Conservation (phyloP, 2,329 filamentous ascomycete species). For the Helminthosporium solani region DNA sequence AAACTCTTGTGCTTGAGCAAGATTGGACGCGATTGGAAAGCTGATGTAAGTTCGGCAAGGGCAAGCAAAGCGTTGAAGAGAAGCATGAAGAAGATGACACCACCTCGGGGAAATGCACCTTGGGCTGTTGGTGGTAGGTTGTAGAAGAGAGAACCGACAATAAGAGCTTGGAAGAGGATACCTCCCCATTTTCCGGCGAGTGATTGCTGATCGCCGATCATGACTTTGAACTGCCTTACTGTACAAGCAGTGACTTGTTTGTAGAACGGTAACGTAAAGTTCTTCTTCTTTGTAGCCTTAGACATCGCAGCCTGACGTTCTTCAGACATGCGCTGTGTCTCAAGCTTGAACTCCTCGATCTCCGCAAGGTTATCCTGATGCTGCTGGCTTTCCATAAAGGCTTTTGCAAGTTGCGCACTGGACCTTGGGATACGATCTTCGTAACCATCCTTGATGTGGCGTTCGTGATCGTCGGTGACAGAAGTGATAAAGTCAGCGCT, state of each 20-base stretch:
- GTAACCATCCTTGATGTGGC: constrained; percentile 57
- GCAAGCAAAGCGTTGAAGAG: constrained; percentile 65
- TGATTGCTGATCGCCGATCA: constrained; percentile 55
- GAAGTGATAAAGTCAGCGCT: constrained; percentile 72
- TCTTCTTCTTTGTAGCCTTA: constrained; percentile 45
- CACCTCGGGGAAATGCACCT: constrained; percentile 61
- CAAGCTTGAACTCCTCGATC: constrained; percentile 43
- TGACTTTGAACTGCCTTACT: constrained; percentile 50
- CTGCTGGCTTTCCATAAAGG: constrained; percentile 40
- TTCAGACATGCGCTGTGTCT: constrained; percentile 32
- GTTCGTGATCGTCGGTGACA: constrained; percentile 64
- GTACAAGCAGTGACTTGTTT: constrained; percentile 45
- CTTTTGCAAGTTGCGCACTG: constrained; percentile 56
- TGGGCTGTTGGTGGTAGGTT: constrained; percentile 54
- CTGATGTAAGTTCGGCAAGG: constrained; percentile 60
- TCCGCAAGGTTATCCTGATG: constrained; percentile 42
- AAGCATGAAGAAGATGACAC: constrained; percentile 62
- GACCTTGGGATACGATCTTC: constrained; percentile 59
- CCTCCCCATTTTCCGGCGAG: constrained; percentile 55
- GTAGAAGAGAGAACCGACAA: constrained; percentile 52
- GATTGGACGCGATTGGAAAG: constrained; percentile 64
- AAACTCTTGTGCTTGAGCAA: constrained; percentile 70
- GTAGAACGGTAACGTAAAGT: constrained; percentile 43
- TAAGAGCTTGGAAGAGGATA: constrained; percentile 43
- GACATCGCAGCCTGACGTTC: constrained; percentile 34